Evolutionary conservation across 73 alveolate species (phyloP).

Genomic region (Paramecium tetraurelia): DNA sequence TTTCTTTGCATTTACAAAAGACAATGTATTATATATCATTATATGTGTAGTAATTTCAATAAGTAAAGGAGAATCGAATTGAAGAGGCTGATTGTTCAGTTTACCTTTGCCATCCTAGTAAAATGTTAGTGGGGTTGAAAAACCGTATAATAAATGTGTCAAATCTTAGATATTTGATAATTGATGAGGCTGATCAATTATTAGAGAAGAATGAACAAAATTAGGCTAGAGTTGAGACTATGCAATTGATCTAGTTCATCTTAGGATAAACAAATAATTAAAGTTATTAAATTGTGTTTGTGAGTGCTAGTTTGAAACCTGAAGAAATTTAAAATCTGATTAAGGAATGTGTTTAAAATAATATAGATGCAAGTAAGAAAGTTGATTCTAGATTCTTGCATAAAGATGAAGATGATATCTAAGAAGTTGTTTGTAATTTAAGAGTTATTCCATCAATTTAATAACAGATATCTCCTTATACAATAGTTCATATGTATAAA

Average conservation of each 20-base stretch:
- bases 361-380: background rate
- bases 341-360: slow-evolving; percentile 9
- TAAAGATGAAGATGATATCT: background rate
- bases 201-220: background rate
- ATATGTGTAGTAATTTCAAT: background rate
- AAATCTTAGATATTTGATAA: background rate
- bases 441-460: background rate
- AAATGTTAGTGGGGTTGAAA: background rate
- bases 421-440: background rate
- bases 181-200: slow-evolving; percentile 42
- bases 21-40: background rate
- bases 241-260: background rate
- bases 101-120: slow-evolving; percentile 27
- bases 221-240: slow-evolving; percentile 6
- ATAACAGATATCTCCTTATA: slow-evolving; percentile 16
- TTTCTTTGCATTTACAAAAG: slow-evolving; percentile 17
- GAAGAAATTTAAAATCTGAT: background rate
- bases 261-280: slow-evolving; percentile 1
- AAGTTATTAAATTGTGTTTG: slow-evolving; percentile 4
- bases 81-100: background rate
- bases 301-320: slow-evolving; percentile 18
- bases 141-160: background rate
- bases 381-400: background rate
- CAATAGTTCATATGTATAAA: slow-evolving; percentile 8
- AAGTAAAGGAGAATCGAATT: background rate